Percentiles rank a stretch among this genome's conserved stretches.
Evolutionary conservation across 2,329 filamentous ascomycete genomes (phyloP).

Genomic region (Leptographium procerum): DNA sequence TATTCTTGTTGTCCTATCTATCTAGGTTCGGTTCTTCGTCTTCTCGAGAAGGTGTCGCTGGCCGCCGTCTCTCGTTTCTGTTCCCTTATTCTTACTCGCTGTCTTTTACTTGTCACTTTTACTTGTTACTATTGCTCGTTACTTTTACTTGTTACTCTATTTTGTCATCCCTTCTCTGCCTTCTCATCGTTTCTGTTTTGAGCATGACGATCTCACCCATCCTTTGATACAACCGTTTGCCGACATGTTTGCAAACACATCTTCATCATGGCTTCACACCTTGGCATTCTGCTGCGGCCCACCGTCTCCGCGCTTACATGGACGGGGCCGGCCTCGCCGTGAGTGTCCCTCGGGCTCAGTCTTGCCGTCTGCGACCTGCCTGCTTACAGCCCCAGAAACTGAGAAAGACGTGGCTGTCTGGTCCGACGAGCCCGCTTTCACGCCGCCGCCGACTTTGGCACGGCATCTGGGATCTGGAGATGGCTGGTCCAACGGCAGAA

Average conservation of each 20-base stretch:
- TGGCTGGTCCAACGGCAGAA: background rate
- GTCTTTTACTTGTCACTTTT: background rate
- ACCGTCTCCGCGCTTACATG: conserved; percentile 3
- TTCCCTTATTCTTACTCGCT: background rate
- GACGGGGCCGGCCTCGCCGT: background rate
- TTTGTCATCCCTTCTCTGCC: background rate
- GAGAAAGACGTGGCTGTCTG: conserved; percentile 19
- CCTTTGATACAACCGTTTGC: background rate
- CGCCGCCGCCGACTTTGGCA: conserved; percentile 18
- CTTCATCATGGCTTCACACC: conserved; percentile 35
- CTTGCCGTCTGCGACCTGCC: background rate
- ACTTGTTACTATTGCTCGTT: background rate
- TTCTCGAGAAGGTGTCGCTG: background rate
- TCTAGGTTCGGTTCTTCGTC: background rate
- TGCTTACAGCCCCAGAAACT: conserved; percentile 9
- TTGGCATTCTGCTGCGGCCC: conserved; percentile 34
- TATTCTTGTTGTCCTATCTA: background rate
- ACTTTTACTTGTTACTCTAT: background rate
- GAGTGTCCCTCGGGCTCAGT: background rate
- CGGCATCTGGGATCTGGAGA: conserved; percentile 2
- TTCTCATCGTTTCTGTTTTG: background rate
- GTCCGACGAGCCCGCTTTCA: conserved; percentile 20
- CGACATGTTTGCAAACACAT: conserved; percentile 28
- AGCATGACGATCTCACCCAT: background rate
- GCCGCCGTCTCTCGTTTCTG: background rate